phyloP scores from a whole-genome alignment of 106 monocot species.

The Chionographis japonica region DNA sequence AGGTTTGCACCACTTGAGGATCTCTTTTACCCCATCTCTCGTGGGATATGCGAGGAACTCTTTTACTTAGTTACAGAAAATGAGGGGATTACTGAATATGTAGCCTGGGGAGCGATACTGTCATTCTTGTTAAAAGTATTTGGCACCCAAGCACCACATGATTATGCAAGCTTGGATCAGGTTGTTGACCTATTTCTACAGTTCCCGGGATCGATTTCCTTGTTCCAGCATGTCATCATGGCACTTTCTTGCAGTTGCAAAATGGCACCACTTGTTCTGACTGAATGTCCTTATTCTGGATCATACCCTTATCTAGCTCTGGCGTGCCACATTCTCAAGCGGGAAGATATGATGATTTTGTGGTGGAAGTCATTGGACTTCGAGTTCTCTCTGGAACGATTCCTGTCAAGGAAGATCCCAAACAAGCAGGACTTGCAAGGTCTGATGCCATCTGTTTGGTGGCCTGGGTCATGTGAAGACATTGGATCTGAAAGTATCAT shows the following conservation, averaged over 20 bases:
- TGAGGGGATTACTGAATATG: conserved; percentile 48
- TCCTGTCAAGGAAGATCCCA: conserved; percentile 74
- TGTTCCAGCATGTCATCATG: conserved; percentile 60
- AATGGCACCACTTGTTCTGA: conserved; percentile 64
- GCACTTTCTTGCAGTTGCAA: conserved; percentile 78
- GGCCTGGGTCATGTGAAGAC: conserved; percentile 87
- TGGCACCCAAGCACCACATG: conserved; percentile 60
- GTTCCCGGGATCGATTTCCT: conserved; percentile 36
- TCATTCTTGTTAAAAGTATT: conserved; percentile 66
- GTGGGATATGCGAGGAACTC: conserved; percentile 74
- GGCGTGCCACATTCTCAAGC: conserved; percentile 68
- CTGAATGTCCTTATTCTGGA: conserved; percentile 83
- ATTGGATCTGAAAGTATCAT: conserved; percentile 71
- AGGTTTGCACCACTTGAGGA: conserved; percentile 60
- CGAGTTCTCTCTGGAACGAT: conserved; percentile 69
- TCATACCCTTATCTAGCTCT: conserved; percentile 83
- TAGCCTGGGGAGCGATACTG: conserved; percentile 48
- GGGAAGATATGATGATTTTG: conserved; percentile 57
- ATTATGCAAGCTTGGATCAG: conserved; percentile 49
- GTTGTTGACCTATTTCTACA: conserved; percentile 66
- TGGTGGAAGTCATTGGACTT: conserved; percentile 81
- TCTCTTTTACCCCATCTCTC: conserved; percentile 57
- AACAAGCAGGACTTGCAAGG: conserved; percentile 84
- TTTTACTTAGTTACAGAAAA: conserved; percentile 32
- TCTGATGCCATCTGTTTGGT: conserved; percentile 91